Conservation (phyloP, 2,329 filamentous ascomycete species). For the Dendryphion nanum region DNA sequence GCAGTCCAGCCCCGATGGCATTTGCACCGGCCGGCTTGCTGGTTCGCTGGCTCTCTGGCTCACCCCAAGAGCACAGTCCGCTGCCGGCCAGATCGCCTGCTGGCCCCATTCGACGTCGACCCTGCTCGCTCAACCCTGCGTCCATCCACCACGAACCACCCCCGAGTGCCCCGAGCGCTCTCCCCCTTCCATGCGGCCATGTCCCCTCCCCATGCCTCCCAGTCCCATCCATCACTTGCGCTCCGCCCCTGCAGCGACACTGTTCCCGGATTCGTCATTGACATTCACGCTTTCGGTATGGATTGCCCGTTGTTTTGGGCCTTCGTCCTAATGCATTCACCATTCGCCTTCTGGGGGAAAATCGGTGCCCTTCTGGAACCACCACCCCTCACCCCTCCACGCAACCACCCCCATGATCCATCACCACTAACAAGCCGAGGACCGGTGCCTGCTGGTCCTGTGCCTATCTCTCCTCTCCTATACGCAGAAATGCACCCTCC, state of each 20-base stretch:
- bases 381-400: slow-evolving; percentile 7
- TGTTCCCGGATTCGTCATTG: slow-evolving; percentile 4
- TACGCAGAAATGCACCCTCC: too few species aligned
- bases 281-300: slow-evolving; percentile 4
- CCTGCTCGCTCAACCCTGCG: slow-evolving; percentile 2
- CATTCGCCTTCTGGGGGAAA: neutral
- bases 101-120: slow-evolving; percentile 5
- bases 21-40: too few species aligned
- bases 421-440: slow-evolving; percentile 10
- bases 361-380: slow-evolving; percentile 15
- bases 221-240: slow-evolving; percentile 14
- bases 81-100: too few species aligned
- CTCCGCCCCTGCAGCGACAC: slow-evolving; percentile 9
- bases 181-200: too few species aligned
- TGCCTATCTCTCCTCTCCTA: too few species aligned
- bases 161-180: too few species aligned
- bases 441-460: slow-evolving; percentile 1
- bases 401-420: neutral
- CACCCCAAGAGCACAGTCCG: too few species aligned
- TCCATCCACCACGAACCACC: neutral
- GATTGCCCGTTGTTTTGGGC: slow-evolving; percentile 6
- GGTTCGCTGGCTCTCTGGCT: too few species aligned
- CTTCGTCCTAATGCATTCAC: slow-evolving; percentile 1
- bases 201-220: too few species aligned
- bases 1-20: too few species aligned